These are phyloP conservation scores for Oryza coarctata DNA, from an alignment of 176 grass and related monocot species.

Conservation along the genomic window DNA sequence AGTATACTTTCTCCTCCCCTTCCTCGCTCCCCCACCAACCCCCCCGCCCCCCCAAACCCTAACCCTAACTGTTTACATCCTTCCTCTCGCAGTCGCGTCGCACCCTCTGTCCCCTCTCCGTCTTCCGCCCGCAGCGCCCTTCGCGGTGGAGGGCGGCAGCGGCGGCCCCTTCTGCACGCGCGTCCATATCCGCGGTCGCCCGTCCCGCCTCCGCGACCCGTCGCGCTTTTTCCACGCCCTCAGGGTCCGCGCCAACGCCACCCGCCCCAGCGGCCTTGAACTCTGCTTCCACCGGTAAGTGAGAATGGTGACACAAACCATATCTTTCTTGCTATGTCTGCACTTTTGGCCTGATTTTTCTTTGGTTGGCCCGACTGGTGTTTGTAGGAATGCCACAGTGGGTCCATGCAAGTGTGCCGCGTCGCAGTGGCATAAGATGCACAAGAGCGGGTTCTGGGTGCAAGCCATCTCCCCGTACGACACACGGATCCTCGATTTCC, in stretches of 20 bases:
- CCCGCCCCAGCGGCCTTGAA: constrained; percentile 59
- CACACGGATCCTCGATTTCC: constrained; percentile 64
- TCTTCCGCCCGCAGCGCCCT: constrained; percentile 36
- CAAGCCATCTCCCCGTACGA: constrained; percentile 74
- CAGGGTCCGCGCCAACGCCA: constrained; percentile 48
- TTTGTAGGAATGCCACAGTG: constrained; percentile 74
- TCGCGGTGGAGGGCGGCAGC: constrained; percentile 15
- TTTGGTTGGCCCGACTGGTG: neutral
- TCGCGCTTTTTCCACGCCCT: constrained; percentile 66
- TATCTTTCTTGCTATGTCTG: neutral
- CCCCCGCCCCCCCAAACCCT: constrained; percentile 15
- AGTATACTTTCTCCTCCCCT: neutral
- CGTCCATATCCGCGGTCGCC: constrained; percentile 54
- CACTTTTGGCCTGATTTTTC: neutral
- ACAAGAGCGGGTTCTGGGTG: constrained; percentile 60
- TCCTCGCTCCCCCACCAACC: neutral
- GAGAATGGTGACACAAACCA: constrained; percentile 7
- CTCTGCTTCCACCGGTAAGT: constrained; percentile 86
- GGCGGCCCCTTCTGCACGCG: constrained; percentile 50
- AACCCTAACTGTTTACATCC: constrained; percentile 22
- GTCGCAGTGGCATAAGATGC: constrained; percentile 78
- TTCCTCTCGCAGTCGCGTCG: constrained; percentile 14
- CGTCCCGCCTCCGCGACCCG: constrained; percentile 70
- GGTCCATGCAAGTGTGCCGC: constrained; percentile 64
- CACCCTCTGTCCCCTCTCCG: constrained; percentile 17